These are phyloP conservation scores for Ustilago bromivora DNA, from an alignment of 1,284 basidiomycete genomes.

Conservation along the genomic window DNA sequence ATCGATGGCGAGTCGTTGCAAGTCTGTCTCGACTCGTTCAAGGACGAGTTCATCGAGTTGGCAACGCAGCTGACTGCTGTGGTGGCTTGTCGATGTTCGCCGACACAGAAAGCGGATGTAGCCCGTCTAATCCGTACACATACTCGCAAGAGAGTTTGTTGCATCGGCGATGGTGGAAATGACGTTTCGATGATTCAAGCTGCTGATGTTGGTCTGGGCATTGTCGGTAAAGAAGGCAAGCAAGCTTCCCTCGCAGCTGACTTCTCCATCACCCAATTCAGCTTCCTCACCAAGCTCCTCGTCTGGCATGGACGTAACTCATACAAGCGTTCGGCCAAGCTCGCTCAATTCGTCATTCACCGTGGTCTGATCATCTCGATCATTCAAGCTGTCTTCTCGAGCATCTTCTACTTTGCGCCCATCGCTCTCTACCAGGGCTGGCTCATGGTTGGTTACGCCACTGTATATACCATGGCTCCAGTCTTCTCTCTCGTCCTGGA, in stretches of 20 bases:
- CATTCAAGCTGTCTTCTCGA: conserved; percentile 88
- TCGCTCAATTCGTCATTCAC: conserved; percentile 98
- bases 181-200: conserved; percentile 97
- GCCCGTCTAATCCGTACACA: conserved; percentile 88
- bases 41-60: conserved; percentile 93
- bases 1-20: conserved; percentile 98
- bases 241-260: conserved; percentile 98
- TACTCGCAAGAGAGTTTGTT: conserved; percentile 95
- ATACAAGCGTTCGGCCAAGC: conserved; percentile 95
- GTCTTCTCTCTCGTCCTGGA: conserved; percentile 97
- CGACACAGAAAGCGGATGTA: conserved; percentile 98
- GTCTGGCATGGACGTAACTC: conserved; percentile 98
- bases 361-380: conserved; percentile 93
- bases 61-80: conserved; percentile 95
- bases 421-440: conserved; percentile 98
- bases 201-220: conserved; percentile 93
- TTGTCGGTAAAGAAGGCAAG: conserved; percentile 98
- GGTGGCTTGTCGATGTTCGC: conserved; percentile 96
- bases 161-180: conserved; percentile 95
- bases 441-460: conserved; percentile 98
- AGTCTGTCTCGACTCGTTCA: conserved; percentile 89
- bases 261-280: conserved; percentile 97
- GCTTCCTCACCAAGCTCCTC: conserved; percentile 90
- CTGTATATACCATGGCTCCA: conserved; percentile 97
- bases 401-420: conserved; percentile 98